A percentile compares a stretch with the other conserved stretches of the same genome.
phyloP scores from a whole-genome alignment of 306 rosid species.

The Glycine latifolia region DNA sequence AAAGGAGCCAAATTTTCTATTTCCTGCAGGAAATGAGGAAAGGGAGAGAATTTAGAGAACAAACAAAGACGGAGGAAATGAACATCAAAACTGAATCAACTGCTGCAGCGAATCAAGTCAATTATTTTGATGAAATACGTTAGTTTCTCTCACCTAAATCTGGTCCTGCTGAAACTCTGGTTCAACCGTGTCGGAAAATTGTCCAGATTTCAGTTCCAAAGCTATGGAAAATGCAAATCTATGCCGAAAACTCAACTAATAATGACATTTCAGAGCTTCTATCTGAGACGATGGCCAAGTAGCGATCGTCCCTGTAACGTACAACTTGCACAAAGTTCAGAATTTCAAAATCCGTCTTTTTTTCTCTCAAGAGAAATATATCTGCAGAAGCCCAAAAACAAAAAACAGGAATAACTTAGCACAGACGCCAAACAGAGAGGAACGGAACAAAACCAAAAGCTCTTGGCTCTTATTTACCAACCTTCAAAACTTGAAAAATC shows the following conservation, averaged over 20 bases:
- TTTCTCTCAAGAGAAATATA: conserved; percentile 48
- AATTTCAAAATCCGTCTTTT: conserved; percentile 45
- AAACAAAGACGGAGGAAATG: conserved; percentile 5
- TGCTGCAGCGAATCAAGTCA: background rate
- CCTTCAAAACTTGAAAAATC: conserved; percentile 37
- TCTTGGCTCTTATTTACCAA: conserved; percentile 1
- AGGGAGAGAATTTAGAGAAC: conserved; percentile 40
- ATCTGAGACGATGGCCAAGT: conserved; percentile 29
- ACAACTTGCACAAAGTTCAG: conserved; percentile 19
- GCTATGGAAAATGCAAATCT: conserved; percentile 56
- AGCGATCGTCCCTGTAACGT: conserved; percentile 26
- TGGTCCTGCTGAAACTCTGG: conserved; percentile 40
- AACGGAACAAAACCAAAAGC: background rate
- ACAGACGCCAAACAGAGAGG: conserved; percentile 26
- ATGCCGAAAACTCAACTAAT: conserved; percentile 21
- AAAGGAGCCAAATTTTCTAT: conserved; percentile 17
- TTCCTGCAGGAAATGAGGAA: conserved; percentile 40
- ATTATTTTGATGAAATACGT: conserved; percentile 42
- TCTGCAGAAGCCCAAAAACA: conserved; percentile 49
- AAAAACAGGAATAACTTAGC: conserved; percentile 22
- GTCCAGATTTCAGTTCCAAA: conserved; percentile 39
- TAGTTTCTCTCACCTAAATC: conserved; percentile 61
- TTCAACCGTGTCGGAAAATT: background rate
- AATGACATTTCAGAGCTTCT: conserved; percentile 47
- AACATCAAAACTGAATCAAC: conserved; percentile 40